Percentiles rank a stretch among this genome's conserved stretches.
Evolutionary conservation across 2,329 filamentous ascomycete genomes (phyloP).

Genomic region (Zymoseptoria ardabiliae): DNA sequence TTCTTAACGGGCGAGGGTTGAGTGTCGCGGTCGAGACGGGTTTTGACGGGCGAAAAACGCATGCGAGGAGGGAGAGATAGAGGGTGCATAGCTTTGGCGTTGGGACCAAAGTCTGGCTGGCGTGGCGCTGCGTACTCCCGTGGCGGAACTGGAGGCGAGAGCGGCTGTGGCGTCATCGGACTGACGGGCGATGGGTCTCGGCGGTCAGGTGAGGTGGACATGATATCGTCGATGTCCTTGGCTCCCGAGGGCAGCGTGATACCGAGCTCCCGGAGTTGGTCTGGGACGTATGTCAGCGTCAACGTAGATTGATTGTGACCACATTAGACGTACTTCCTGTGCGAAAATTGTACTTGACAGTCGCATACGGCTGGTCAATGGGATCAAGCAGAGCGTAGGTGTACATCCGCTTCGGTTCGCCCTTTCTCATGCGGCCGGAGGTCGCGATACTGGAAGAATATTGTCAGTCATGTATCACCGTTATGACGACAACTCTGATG

Average conservation of each 20-base stretch:
- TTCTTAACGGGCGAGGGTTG: conserved; percentile 8
- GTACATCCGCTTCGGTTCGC: conserved; percentile 40
- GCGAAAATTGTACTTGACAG: conserved; percentile 33
- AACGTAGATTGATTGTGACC: background rate
- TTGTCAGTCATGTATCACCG: too few relatives aligned
- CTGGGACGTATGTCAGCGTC: background rate
- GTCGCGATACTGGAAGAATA: conserved; percentile 29
- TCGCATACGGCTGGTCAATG: conserved; percentile 41
- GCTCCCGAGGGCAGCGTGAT: background rate
- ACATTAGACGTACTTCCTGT: conserved; percentile 6
- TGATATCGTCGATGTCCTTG: background rate
- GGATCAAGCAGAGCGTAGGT: conserved; percentile 45
- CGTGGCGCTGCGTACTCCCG: background rate
- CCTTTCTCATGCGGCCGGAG: conserved; percentile 25
- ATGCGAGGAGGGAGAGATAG: conserved; percentile 11
- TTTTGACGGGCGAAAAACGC: conserved; percentile 3
- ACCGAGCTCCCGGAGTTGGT: conserved; percentile 5
- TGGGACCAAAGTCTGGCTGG: background rate
- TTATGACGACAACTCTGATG: too few relatives aligned
- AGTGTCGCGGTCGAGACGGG: background rate
- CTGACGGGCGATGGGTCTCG: background rate
- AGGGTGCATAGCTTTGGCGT: background rate
- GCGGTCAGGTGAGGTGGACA: background rate
- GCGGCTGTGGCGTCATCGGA: background rate
- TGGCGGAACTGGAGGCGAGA: background rate